Base-by-base conservation (phyloP, 78 protist species). In the Isochrysis galbana region DNA sequence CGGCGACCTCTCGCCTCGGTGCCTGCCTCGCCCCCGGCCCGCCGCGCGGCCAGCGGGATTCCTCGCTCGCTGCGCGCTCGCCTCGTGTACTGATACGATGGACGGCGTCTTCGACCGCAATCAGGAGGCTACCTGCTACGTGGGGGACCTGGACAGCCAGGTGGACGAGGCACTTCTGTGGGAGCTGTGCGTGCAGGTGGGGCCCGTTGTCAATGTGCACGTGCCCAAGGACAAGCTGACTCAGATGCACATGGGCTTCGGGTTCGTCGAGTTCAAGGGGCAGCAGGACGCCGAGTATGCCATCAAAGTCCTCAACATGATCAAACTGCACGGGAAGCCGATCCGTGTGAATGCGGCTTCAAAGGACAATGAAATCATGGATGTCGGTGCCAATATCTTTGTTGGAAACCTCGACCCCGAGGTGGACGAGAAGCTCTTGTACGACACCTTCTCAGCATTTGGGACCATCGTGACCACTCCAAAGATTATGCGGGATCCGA, bases 201-300 rank as follows among this genome's bases (percentile, higher is more conserved):
- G 94, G 36, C 36, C 89, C 1, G 95, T 93, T 61, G 98, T 94
- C 34, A 96, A 93, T 32, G 98, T 98, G 74, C 95, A 98, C 93
- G 97, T 99, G 29, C 99, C 99, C 42, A 98, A 97, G 88, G 99
- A 99, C 91, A 96, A 96, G 87, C 90, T 98, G n/a, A 95, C 99
- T 0, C 91, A 87, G 69, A 48, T 42, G 77, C 98, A 97, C 55
- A 93, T 94, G 67, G 99, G 99, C 34, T 96, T 87, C 87, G 99
- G 99, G 39, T 99, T 97, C 94, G 98, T 98, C 2, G 99, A 98
- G 91, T 98, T 98, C 83, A 87, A 89, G 78, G 42, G 94, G 0
- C 98, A 96, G 69, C 97, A 94, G 5, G 99, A 99, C 82, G 99
- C 99, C n/a, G 99, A 98, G 14, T 99, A 99, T 82, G 99, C 99